Percentiles rank a stretch among this genome's conserved stretches.
These are phyloP conservation scores for Ciborinia camelliae DNA, from an alignment of 2,329 filamentous ascomycete genomes.

Conservation along the genomic window DNA sequence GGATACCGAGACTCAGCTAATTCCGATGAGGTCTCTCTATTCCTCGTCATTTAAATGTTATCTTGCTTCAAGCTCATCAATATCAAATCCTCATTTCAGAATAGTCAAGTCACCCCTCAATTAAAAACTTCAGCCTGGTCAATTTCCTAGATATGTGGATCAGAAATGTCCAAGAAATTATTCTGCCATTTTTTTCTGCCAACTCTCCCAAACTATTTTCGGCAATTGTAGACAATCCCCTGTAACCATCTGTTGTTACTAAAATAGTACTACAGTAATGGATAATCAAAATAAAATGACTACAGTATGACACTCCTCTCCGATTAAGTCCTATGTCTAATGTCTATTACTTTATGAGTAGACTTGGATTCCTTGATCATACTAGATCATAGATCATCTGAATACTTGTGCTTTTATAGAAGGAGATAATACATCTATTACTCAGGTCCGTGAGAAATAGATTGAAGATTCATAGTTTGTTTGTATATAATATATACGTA, in stretches of 20 bases:
- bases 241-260: conserved; percentile 1
- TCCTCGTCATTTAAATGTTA: background rate
- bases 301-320: background rate
- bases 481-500: too few species aligned
- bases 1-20: conserved; percentile 1
- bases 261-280: conserved; percentile 6
- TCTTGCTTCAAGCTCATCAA: background rate
- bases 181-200: conserved; percentile 14
- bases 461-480: too few species aligned
- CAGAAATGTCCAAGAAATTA: conserved; percentile 1
- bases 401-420: background rate
- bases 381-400: conserved; percentile 2
- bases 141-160: conserved; percentile 5
- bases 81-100: background rate
- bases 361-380: background rate
- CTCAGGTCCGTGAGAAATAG: conserved; percentile 4
- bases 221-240: background rate
- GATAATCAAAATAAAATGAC: conserved; percentile 3
- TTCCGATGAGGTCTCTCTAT: background rate
- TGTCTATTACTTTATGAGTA: background rate
- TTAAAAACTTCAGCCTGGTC: conserved; percentile 13
- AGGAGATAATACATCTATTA: background rate
- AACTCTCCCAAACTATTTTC: conserved; percentile 6
- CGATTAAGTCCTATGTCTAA: too few species aligned
- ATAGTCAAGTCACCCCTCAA: background rate